phyloP scores from a whole-genome alignment of 257 asterid species.

The Thymus quinquecostatus region DNA sequence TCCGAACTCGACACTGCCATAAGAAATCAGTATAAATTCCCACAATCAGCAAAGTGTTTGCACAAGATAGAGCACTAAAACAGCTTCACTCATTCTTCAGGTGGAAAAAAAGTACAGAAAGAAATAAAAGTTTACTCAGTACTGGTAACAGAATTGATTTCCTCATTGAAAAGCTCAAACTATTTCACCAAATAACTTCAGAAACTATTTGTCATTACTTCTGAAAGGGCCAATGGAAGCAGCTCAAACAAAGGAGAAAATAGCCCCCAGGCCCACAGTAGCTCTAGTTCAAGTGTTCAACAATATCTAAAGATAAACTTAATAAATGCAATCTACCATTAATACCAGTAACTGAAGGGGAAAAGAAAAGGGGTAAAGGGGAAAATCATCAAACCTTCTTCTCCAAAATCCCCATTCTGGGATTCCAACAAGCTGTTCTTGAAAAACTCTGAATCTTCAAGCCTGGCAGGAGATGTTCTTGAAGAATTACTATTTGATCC shows the following conservation, averaged over 20 bases:
- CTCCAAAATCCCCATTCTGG: conserved; percentile 58
- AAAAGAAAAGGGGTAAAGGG: not conserved
- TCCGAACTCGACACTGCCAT: conserved; percentile 42
- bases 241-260: conserved; percentile 20
- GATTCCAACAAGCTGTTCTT: conserved; percentile 77
- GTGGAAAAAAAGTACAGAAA: not conserved
- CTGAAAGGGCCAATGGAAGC: conserved; percentile 19
- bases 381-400: conserved; percentile 52
- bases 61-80: conserved; percentile 16
- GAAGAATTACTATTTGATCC: conserved; percentile 86
- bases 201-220: conserved; percentile 22
- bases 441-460: conserved; percentile 77
- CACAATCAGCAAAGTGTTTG: conserved; percentile 14
- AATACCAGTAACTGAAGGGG: not conserved
- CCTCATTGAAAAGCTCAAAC: conserved; percentile 9
- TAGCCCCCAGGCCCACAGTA: conserved; percentile 22
- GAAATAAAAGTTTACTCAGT: not conserved
- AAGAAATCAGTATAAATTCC: conserved; percentile 7
- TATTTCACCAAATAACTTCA: conserved; percentile 11
- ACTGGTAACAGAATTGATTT: not conserved
- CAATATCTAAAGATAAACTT: not conserved
- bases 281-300: conserved; percentile 11
- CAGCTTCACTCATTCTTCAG: not conserved
- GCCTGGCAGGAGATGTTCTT: conserved; percentile 89
- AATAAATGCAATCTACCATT: conserved; percentile 7